phyloP scores from a whole-genome alignment of 164 flowering plant genomes.

The Nelumbo lutea region DNA sequence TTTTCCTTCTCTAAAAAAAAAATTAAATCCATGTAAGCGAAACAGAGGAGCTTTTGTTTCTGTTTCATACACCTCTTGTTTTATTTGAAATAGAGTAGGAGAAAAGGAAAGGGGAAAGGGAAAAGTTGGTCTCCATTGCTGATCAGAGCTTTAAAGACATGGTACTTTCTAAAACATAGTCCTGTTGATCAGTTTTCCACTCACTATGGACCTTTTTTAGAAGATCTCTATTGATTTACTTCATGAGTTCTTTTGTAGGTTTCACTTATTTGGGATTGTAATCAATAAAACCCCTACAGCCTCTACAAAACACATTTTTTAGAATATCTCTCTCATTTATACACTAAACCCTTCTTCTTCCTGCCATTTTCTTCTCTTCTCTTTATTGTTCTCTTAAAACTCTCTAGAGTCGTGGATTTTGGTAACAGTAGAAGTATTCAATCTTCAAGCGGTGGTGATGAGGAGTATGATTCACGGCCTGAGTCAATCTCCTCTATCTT shows the following conservation, averaged over 20 bases:
- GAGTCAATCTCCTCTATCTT: conserved; percentile 35
- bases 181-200: no score
- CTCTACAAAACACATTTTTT: neutral
- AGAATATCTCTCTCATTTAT: neutral
- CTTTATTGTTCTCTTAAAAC: neutral
- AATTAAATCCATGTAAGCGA: neutral
- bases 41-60: conserved; percentile 5
- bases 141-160: conserved; percentile 30
- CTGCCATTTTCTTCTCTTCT: neutral
- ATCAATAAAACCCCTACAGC: conserved; percentile 8
- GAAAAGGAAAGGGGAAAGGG: neutral
- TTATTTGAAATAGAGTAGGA: conserved; percentile 4
- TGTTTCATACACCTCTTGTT: conserved; percentile 10
- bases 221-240: conserved; percentile 16
- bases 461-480: conserved; percentile 47
- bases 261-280: conserved; percentile 14
- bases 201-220: conserved; percentile 10
- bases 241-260: conserved; percentile 12
- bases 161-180: conserved; percentile 29
- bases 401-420: conserved; percentile 42
- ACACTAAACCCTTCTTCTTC: neutral
- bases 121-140: conserved; percentile 16
- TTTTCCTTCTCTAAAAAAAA: conserved; percentile 4
- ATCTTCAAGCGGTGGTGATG: conserved; percentile 61
- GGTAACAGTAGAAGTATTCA: conserved; percentile 57